phyloP scores from a whole-genome alignment of 306 rosid species.

The Acacia acuminata region DNA sequence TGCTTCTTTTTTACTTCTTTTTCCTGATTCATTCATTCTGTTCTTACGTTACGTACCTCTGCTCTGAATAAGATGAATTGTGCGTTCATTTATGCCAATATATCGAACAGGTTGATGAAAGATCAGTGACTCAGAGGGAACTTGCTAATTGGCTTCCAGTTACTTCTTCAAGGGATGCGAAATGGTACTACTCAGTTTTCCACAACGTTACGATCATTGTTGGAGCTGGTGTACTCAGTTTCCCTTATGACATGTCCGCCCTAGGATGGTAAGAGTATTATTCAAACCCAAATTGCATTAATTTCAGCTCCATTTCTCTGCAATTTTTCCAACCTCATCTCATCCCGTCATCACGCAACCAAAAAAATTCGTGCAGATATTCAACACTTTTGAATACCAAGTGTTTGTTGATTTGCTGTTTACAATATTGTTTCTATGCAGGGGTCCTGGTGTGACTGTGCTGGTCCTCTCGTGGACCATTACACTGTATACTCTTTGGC shows the following conservation, averaged over 20 bases:
- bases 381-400: not conserved
- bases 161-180: conserved; percentile 61
- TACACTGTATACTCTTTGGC: conserved; percentile 73
- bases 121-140: conserved; percentile 38
- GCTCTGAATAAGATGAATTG: not conserved
- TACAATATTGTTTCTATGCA: conserved; percentile 1
- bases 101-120: conserved; percentile 33
- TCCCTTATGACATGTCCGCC: conserved; percentile 62
- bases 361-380: not conserved
- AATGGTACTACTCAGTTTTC: conserved; percentile 28
- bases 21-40: not conserved
- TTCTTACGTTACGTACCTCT: not conserved
- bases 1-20: too few relatives aligned
- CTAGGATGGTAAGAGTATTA: conserved; percentile 62
- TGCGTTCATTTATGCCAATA: conserved; percentile 2
- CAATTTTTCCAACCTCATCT: not conserved
- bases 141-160: conserved; percentile 82
- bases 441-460: conserved; percentile 77
- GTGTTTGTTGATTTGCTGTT: not conserved
- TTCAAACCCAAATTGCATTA: conserved; percentile 3
- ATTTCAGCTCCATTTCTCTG: not conserved
- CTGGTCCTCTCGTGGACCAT: conserved; percentile 68
- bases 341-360: not conserved
- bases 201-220: conserved; percentile 91
- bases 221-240: conserved; percentile 77